These are phyloP conservation scores for Pseudogymnoascus sp. DNA, from an alignment of 2,329 filamentous ascomycete species.

Conservation along the genomic window DNA sequence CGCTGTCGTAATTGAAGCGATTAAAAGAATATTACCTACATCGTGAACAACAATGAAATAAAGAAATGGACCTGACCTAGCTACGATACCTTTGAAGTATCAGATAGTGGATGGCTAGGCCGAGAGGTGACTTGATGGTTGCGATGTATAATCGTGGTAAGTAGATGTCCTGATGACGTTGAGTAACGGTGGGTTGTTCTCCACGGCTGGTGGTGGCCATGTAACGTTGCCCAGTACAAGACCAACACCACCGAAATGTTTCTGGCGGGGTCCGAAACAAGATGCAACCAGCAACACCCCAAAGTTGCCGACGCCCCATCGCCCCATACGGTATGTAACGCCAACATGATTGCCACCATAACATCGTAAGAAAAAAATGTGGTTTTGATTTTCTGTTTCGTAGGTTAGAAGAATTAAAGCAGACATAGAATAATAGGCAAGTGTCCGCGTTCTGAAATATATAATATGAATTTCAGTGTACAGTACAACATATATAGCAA, in stretches of 20 bases:
- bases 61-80: neutral
- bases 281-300: neutral
- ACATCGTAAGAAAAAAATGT: neutral
- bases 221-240: slow-evolving; percentile 2
- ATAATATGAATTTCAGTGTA: neutral
- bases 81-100: slow-evolving; percentile 1
- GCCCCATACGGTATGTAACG: neutral
- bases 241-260: neutral
- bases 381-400: neutral
- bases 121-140: slow-evolving; percentile 2
- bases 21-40: neutral
- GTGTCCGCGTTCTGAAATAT: neutral
- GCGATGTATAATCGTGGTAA: neutral
- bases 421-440: neutral
- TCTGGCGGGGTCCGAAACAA: neutral
- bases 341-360: neutral
- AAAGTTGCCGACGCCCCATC: neutral
- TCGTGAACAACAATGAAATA: slow-evolving; percentile 1
- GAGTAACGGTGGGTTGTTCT: neutral
- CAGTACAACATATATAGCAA: slow-evolving; percentile 3
- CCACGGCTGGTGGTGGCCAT: neutral
- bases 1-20: slow-evolving; percentile 2
- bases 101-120: neutral
- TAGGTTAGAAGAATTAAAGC: neutral
- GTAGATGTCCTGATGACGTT: slow-evolving; percentile 3